Conservation (phyloP, 2,329 filamentous ascomycete genomes). For the Ophiocordyceps camponoti-floridani region DNA sequence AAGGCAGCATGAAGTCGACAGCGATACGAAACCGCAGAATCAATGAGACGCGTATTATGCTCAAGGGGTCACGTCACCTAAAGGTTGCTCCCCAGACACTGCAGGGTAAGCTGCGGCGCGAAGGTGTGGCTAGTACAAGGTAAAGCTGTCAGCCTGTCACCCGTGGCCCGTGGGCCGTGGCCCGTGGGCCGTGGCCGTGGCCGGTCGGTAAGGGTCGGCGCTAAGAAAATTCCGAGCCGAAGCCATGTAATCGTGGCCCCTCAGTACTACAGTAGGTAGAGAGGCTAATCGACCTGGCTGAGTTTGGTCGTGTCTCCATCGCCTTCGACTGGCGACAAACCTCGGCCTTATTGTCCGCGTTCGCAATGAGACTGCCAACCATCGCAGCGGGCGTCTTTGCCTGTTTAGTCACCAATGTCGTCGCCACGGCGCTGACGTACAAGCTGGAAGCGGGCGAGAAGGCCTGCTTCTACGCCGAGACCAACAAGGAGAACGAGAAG, state of each 20-base stretch:
- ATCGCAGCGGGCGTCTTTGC: slow-evolving; percentile 52
- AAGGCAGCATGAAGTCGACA: neutral
- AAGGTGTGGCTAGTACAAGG: slow-evolving; percentile 2
- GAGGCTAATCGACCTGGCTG: neutral
- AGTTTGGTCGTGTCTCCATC: neutral
- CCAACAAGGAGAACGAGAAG: slow-evolving; percentile 67
- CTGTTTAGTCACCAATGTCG: slow-evolving; percentile 49
- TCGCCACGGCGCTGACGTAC: slow-evolving; percentile 87
- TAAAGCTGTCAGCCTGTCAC: too few relatives aligned
- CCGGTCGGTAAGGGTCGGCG: slow-evolving; percentile 2
- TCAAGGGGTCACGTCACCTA: neutral
- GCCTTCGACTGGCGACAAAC: slow-evolving; percentile 8
- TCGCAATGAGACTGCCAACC: slow-evolving; percentile 44
- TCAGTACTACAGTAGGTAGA: neutral
- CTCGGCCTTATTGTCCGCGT: slow-evolving; percentile 7
- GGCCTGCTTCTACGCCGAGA: slow-evolving; percentile 81
- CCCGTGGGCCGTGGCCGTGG: too few relatives aligned
- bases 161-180: too few relatives aligned
- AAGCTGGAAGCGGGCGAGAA: slow-evolving; percentile 79
- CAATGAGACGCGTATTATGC: neutral
- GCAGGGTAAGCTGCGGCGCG: neutral
- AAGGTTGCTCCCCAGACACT: neutral
- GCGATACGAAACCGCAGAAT: neutral
- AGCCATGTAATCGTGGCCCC: slow-evolving; percentile 5
- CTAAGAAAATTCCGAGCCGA: slow-evolving; percentile 8